phyloP scores from a whole-genome alignment of 192 early-diverging fungal genomes.

The Gigaspora rosea region DNA sequence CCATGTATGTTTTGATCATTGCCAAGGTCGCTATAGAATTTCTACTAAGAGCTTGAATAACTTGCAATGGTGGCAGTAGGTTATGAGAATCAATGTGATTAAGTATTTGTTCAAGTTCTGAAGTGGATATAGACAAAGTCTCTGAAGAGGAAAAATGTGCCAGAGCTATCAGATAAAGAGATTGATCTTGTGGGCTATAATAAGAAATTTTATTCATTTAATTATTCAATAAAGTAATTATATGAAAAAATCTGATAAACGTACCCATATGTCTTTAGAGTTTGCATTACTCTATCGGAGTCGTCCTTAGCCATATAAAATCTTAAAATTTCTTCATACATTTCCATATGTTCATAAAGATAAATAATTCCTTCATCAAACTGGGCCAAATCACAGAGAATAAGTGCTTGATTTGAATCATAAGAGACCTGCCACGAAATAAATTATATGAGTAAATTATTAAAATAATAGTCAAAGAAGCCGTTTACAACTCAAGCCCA shows the following conservation, averaged over 20 bases:
- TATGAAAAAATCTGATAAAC: not conserved
- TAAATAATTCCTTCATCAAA: conserved; percentile 88
- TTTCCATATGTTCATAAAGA: conserved; percentile 81
- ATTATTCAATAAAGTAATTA: not conserved
- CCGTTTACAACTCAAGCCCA: too few species aligned
- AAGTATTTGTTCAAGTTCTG: conserved; percentile 68
- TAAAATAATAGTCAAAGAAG: not conserved
- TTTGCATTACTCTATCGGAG: conserved; percentile 61
- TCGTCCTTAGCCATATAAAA: conserved; percentile 76
- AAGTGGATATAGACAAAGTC: conserved; percentile 55
- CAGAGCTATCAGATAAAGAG: conserved; percentile 68
- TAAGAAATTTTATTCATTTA: not conserved
- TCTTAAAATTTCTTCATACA: conserved; percentile 72
- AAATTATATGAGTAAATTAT: not conserved
- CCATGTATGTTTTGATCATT: conserved; percentile 83
- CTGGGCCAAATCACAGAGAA: conserved; percentile 82
- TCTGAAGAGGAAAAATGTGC: conserved; percentile 74
- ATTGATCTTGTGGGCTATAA: conserved; percentile 60
- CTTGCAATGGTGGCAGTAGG: conserved; percentile 86
- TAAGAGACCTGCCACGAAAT: conserved; percentile 55
- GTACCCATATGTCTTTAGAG: conserved; percentile 65
- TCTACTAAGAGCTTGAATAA: conserved; percentile 81
- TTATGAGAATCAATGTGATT: conserved; percentile 83
- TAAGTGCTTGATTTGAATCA: conserved; percentile 90
- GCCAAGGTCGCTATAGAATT: conserved; percentile 85